These are phyloP conservation scores for Telopea speciosissima DNA, from an alignment of 177 flowering plant species.

Conservation along the genomic window DNA sequence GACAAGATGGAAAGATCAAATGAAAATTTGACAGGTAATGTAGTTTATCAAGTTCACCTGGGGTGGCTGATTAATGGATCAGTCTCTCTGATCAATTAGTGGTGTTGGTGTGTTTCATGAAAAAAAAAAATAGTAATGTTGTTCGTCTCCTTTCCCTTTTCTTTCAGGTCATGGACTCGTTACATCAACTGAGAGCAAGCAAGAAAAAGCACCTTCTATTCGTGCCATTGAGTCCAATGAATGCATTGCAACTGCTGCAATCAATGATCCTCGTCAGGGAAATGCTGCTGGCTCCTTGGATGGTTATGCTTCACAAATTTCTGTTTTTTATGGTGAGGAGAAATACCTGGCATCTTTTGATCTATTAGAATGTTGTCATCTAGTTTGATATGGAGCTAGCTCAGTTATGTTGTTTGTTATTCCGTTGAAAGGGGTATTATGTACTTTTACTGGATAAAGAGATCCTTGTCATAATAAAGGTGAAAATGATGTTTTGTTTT, in stretches of 20 bases:
- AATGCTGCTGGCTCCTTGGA: slow-evolving; percentile 12
- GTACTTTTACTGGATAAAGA: neutral
- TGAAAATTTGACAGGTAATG: slow-evolving; percentile 37
- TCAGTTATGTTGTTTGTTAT: neutral
- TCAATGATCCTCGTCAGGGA: slow-evolving; percentile 17
- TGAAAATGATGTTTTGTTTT: slow-evolving; percentile 6
- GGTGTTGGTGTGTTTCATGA: no score
- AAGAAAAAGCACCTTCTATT: neutral
- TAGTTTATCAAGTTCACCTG: neutral
- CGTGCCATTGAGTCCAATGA: slow-evolving; percentile 21
- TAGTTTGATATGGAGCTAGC: neutral
- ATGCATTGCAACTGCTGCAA: slow-evolving; percentile 13
- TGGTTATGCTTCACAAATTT: slow-evolving; percentile 8
- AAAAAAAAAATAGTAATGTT: no score
- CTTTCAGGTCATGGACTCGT: slow-evolving; percentile 13
- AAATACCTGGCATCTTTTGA: neutral
- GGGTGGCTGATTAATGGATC: neutral
- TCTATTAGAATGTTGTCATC: neutral
- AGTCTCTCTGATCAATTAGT: neutral
- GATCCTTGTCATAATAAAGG: slow-evolving; percentile 12
- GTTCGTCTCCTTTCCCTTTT: neutral
- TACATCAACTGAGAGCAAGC: slow-evolving; percentile 4
- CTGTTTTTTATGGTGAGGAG: slow-evolving; percentile 12
- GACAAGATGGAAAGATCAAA: slow-evolving; percentile 19
- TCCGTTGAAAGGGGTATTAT: neutral